Conservation (phyloP, 352 stramenopile species). For the Pythium pectinolyticum region DNA sequence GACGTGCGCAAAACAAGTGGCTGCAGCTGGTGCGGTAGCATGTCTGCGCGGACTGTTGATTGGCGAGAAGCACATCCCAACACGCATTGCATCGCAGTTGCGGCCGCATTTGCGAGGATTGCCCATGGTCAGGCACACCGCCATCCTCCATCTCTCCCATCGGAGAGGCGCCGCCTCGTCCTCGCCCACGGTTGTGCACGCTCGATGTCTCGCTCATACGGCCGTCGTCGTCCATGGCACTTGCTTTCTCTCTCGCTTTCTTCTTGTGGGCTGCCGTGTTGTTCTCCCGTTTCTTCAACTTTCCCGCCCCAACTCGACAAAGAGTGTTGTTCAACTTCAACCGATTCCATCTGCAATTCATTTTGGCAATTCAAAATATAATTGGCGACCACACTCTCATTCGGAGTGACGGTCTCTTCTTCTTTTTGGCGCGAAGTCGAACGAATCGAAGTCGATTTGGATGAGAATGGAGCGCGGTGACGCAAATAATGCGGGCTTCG, state of each 20-base stretch:
- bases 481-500: background rate
- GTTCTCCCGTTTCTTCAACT: background rate
- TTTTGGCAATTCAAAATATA: conserved; percentile 24
- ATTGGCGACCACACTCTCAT: background rate
- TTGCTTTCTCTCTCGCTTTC: background rate
- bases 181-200: conserved; percentile 41
- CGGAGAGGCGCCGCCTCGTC: conserved; percentile 30
- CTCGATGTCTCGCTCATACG: conserved; percentile 80
- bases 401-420: conserved; percentile 17
- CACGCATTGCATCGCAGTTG: conserved; percentile 77
- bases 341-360: conserved; percentile 18
- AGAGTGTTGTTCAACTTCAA: conserved; percentile 34
- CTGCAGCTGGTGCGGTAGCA: conserved; percentile 79
- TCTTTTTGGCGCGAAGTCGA: conserved; percentile 25
- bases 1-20: conserved; percentile 67
- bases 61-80: conserved; percentile 67
- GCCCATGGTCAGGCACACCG: conserved; percentile 11
- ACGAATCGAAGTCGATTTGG: background rate
- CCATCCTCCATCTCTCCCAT: conserved; percentile 55
- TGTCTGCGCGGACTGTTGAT: conserved; percentile 65
- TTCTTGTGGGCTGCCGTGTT: no score
- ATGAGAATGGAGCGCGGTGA: conserved; percentile 10
- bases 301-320: background rate
- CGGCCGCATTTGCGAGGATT: conserved; percentile 41
- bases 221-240: conserved; percentile 51